phyloP scores from a whole-genome alignment of 768 basidiomycete species.

The Hygrophorus pudorinus region DNA sequence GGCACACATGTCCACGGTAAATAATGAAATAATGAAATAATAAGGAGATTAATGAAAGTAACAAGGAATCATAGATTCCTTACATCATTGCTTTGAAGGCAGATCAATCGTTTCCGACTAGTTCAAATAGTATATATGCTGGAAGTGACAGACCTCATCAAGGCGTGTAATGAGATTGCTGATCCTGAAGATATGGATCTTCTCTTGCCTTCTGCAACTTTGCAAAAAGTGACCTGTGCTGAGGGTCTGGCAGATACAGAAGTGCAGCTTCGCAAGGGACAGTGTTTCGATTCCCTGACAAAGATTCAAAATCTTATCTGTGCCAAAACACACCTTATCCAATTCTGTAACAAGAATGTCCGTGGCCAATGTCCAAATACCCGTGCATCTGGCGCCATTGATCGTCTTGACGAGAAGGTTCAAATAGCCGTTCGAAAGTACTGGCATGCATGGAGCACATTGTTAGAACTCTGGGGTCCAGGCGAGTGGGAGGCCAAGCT shows the following conservation, averaged over 20 bases:
- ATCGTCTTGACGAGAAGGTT: slow-evolving; percentile 1
- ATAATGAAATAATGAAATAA: too few species aligned
- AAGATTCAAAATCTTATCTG: slow-evolving; percentile 12
- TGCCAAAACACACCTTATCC: slow-evolving; percentile 13
- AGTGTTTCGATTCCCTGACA: slow-evolving; percentile 14
- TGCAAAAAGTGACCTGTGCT: slow-evolving; percentile 1
- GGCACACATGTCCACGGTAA: too few species aligned
- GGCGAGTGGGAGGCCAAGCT: slow-evolving; percentile 11
- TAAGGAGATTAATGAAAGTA: too few species aligned
- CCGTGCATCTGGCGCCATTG: slow-evolving; percentile 13
- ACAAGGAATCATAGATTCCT: too few species aligned
- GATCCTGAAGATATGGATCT: slow-evolving; percentile 8
- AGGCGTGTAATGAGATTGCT: background rate
- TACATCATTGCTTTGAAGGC: background rate
- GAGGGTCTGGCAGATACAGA: slow-evolving; percentile 12
- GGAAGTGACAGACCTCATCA: background rate
- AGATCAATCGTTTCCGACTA: slow-evolving; percentile 1
- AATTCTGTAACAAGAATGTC: slow-evolving; percentile 15
- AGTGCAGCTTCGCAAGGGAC: slow-evolving; percentile 12
- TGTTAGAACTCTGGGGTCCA: slow-evolving; percentile 7
- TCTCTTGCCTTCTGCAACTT: slow-evolving; percentile 8
- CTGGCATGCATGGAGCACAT: too few species aligned
- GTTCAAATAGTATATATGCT: slow-evolving; percentile 5
- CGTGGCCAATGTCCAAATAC: slow-evolving; percentile 15
- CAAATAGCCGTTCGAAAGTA: slow-evolving; percentile 10